Base-by-base conservation (phyloP, 805 yeast genomes). In the Teunomyces kruisii region DNA sequence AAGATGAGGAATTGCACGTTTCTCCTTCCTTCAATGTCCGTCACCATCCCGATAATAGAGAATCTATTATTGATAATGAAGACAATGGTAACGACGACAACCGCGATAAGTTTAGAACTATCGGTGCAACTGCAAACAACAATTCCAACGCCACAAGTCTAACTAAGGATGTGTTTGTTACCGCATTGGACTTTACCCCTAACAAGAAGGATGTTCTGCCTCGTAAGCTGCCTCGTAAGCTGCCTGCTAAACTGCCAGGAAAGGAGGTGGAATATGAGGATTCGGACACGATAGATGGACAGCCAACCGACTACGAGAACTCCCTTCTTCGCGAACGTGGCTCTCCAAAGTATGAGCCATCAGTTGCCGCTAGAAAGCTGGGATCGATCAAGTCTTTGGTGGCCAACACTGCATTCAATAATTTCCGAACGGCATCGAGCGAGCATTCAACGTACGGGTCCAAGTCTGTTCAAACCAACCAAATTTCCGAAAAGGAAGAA, bases 371-470 rank as follows among this genome's bases (percentile, higher is more conserved):
- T 19, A 59, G 55, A 38, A 52, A 56, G 39, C 48, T 39, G 47
- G 45, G 56, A 12, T 49, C 61, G 6, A 49, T 53, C 19, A 58
- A 58, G 39, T 61, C 67, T 9, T 56, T 68, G 43, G 62, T 61
- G 1, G 61, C 63, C 35, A 69, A 69, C 42, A 69, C 73, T 2
- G 72, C 68, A 1, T 69, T 65, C 54, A 65, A 56, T 48, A 65
- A 63, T 30, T 66, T 69, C 33, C 58, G 69, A 45, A 43, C 49
- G 7, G 46, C 50, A 24, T 47, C 61, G 26, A 38, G n/a, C 16
- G 40, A 37, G 9, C 8, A 27, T 26, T 8, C 16, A 16, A 7
- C 15, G 7, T 8, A 4, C 13, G 16, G 37, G 14, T 12, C 36
- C 12, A 13, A 17, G 10, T 29, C 31, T n/a, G 9, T 32, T 32